Evolutionary conservation across 1,284 basidiomycete species (phyloP), one percentile per base, ranked within the genome.

Genomic region (Moesziomyces aphidis): DNA sequence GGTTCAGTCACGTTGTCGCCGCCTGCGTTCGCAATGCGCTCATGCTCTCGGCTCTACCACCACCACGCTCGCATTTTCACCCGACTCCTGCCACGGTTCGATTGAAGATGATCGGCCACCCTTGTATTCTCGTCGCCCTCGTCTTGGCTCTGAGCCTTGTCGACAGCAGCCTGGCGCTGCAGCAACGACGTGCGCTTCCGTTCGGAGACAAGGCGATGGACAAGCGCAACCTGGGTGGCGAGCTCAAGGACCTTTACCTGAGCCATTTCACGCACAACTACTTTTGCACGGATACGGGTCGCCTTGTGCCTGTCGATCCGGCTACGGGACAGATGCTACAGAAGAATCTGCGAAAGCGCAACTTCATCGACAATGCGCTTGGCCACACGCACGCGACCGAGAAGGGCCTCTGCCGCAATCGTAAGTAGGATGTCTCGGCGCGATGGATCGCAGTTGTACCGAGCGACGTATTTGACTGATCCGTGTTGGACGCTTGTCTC

Each of bases 271-370:
- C 73, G 3, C 22, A 61, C 4, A 75, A 75, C 63, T 75, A 63
- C 39, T 52, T 67, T 15, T 75, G 73, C 67, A 70, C 67, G 48
- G 53, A 61, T 7, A 59, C 50, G 0, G 44, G 48, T n/a, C 56
- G 67, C 3, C n/a, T 71, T 5, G 54, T 75, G 5, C 73, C 73
- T 28, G 67, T 75, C 8, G 73, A 75, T 44, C 73, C 73, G 3
- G 44, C 42, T 1, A 61, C 73, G 17, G 73, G 73, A 3, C 67
- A 75, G 43, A 67, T 71, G 71, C 58, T 69, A 44, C 49, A 60
- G 6, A 55, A 51, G 22, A 48, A 56, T 5, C 54, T 70, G 5
- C 63, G 67, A n/a, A 62, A 61, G 45, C 59, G 67, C 8, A 48
- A 24, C 22, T 59, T 45, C 21, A 5, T 62, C 15, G 67, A 75